phyloP scores from a whole-genome alignment of 1,284 basidiomycete species.

The Boletus austroedulis region DNA sequence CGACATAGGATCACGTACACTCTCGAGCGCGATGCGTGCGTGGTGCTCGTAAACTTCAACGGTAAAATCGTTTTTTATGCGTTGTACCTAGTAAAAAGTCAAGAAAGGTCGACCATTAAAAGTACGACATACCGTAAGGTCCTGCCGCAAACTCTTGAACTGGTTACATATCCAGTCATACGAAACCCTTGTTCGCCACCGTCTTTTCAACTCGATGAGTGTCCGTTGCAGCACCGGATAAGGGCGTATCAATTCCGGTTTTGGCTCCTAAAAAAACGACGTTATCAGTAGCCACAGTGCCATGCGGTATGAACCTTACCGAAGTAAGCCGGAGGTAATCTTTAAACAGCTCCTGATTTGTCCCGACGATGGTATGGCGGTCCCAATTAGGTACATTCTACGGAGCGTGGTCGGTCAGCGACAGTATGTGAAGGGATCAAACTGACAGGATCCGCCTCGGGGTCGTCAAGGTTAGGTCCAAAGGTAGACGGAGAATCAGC shows the following conservation, averaged over 20 bases:
- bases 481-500: slow-evolving; percentile 44
- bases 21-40: slow-evolving; percentile 94
- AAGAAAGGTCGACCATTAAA: slow-evolving; percentile 19
- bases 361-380: slow-evolving; percentile 91
- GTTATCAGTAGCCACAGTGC: slow-evolving; percentile 11
- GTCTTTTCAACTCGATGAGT: slow-evolving; percentile 81
- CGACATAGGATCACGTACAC: slow-evolving; percentile 49
- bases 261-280: slow-evolving; percentile 76
- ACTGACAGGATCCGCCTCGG: slow-evolving; percentile 68
- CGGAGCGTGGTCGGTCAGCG: slow-evolving; percentile 10
- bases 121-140: slow-evolving; percentile 78
- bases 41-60: slow-evolving; percentile 98
- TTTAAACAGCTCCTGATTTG: slow-evolving; percentile 87
- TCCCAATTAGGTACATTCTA: slow-evolving; percentile 99
- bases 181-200: slow-evolving; percentile 82
- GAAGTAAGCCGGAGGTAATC: slow-evolving; percentile 94
- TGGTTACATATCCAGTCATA: slow-evolving; percentile 97
- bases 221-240: slow-evolving; percentile 83
- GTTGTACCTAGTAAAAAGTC: slow-evolving; percentile 77
- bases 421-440: slow-evolving; percentile 3
- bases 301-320: slow-evolving; percentile 45
- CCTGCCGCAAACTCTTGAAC: slow-evolving; percentile 96
- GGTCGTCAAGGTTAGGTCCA: slow-evolving; percentile 53
- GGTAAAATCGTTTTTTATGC: slow-evolving; percentile 98
- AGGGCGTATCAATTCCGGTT: slow-evolving; percentile 91